Evolutionary conservation across 805 yeast species (phyloP).

Genomic region (Lachancea lanzarotensis): DNA sequence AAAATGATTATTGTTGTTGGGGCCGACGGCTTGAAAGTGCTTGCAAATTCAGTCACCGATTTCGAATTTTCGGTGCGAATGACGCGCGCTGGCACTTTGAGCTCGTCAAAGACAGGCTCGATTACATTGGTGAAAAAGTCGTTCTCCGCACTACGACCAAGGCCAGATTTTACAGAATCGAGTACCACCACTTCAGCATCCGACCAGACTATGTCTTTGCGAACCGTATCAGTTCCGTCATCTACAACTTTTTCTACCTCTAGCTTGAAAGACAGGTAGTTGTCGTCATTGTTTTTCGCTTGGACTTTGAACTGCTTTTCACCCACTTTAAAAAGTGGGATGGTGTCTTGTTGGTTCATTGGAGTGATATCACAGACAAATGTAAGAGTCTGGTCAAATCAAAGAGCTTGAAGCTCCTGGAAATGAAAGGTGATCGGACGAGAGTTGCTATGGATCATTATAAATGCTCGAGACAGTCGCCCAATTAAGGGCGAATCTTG

Average conservation of each 20-base stretch:
- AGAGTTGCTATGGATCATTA: too few relatives aligned
- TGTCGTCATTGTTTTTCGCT: conserved; percentile 10
- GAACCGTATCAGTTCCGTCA: neutral
- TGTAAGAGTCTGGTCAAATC: neutral
- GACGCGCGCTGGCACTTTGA: conserved; percentile 36
- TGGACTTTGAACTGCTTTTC: conserved; percentile 7
- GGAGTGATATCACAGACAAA: neutral
- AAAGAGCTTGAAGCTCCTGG: neutral
- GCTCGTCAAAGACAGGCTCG: conserved; percentile 39
- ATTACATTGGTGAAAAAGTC: conserved; percentile 41
- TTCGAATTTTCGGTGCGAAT: conserved; percentile 37
- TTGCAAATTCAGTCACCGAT: conserved; percentile 40
- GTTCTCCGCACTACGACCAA: conserved; percentile 28
- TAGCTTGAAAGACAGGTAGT: conserved; percentile 10
- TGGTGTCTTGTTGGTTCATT: neutral
- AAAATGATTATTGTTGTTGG: conserved; percentile 43
- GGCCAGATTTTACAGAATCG: conserved; percentile 36
- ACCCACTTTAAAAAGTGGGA: neutral
- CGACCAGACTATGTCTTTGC: neutral
- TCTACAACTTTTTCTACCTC: conserved; percentile 3
- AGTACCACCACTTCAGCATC: conserved; percentile 21
- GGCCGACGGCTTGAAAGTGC: conserved; percentile 17
- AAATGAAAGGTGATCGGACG: too few relatives aligned
- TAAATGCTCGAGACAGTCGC: neutral
- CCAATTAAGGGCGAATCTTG: neutral